These are phyloP conservation scores for Cardamine occulta DNA, from an alignment of 345 rosid species.

Conservation along the genomic window DNA sequence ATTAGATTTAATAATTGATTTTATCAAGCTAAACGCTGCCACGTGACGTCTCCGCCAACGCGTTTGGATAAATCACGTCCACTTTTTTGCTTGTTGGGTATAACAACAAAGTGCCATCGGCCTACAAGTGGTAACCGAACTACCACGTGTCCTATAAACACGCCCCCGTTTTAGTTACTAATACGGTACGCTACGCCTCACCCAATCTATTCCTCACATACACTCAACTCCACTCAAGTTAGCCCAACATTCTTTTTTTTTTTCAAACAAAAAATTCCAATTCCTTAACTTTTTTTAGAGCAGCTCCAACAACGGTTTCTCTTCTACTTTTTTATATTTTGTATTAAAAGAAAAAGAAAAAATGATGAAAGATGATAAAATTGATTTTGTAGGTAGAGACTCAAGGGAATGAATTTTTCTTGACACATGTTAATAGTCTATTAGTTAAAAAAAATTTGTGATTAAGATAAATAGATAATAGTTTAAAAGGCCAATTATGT, in stretches of 20 bases:
- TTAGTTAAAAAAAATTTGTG: too few relatives aligned
- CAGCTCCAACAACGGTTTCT: too few relatives aligned
- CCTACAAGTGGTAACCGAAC: slow-evolving; percentile 38
- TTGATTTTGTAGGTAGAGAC: too few relatives aligned
- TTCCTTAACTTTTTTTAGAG: background rate
- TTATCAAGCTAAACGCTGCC: slow-evolving; percentile 33
- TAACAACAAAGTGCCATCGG: slow-evolving; percentile 38
- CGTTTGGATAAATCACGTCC: slow-evolving; percentile 45
- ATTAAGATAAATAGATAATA: too few relatives aligned
- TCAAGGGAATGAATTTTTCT: too few relatives aligned
- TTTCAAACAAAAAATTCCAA: background rate
- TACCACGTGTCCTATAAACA: slow-evolving; percentile 39
- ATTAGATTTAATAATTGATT: too few relatives aligned
- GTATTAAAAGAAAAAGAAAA: too few relatives aligned
- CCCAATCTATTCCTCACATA: slow-evolving; percentile 36
- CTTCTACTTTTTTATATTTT: too few relatives aligned
- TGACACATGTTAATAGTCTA: too few relatives aligned
- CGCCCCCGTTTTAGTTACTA: slow-evolving; percentile 35
- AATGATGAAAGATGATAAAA: too few relatives aligned
- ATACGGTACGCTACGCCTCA: slow-evolving; percentile 46
- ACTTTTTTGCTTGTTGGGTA: slow-evolving; percentile 40
- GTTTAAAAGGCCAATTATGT: too few relatives aligned
- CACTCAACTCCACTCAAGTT: slow-evolving; percentile 47
- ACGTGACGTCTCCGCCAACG: slow-evolving; percentile 46
- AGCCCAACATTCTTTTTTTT: slow-evolving; percentile 24